These are phyloP conservation scores for Nicotiana rustica DNA, from an alignment of 305 asterid species.

Conservation along the genomic window DNA sequence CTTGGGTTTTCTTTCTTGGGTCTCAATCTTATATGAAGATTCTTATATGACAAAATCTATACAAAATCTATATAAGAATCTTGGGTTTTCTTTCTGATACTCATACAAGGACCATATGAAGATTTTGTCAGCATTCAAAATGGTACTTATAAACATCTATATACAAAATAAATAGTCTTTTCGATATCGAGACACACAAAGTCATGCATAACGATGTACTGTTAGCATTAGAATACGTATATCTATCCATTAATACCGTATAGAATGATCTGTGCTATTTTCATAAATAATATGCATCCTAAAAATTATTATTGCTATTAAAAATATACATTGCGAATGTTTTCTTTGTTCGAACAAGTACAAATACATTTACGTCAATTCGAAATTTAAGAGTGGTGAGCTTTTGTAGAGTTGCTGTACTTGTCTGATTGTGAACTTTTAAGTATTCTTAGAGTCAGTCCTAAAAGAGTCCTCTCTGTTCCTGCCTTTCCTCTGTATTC, in stretches of 20 bases:
- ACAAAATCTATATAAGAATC: too few relatives aligned
- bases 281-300: not conserved
- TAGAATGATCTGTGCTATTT: not conserved
- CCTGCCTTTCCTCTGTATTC: conserved; percentile 8
- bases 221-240: not conserved
- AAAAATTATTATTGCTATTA: too few relatives aligned
- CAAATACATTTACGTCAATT: not conserved
- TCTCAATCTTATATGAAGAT: too few relatives aligned
- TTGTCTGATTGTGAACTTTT: too few relatives aligned
- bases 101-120: not conserved
- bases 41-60: too few relatives aligned
- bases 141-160: not conserved
- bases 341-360: too few relatives aligned
- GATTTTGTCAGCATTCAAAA: not conserved
- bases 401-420: not conserved
- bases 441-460: too few relatives aligned
- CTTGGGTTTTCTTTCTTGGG: too few relatives aligned
- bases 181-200: not conserved
- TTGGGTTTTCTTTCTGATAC: not conserved
- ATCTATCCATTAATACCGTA: not conserved
- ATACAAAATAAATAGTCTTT: not conserved
- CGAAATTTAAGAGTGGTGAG: not conserved
- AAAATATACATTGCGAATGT: too few relatives aligned
- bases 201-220: not conserved
- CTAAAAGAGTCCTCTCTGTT: not conserved